Evolutionary conservation across 2,329 filamentous ascomycete genomes (phyloP).

Genomic region (Bipolaris sorokiniana): DNA sequence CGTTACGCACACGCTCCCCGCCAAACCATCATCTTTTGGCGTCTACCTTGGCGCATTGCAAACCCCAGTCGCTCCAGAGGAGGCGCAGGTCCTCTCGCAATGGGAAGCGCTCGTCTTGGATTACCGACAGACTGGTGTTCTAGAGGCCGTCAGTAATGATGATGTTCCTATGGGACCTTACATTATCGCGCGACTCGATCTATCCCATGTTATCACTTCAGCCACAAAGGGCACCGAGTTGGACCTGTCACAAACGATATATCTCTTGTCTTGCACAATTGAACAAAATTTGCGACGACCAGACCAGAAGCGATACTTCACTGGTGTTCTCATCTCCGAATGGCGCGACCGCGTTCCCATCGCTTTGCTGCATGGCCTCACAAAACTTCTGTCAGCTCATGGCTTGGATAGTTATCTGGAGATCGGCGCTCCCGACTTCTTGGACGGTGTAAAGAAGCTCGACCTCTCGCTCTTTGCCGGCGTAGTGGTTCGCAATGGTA

Average conservation of each 20-base stretch:
- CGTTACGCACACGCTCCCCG: conserved; percentile 24
- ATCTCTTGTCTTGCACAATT: conserved; percentile 35
- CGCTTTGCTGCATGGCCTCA: conserved; percentile 39
- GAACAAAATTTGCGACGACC: conserved; percentile 32
- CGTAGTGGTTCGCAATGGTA: conserved; percentile 44
- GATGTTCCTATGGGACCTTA: conserved; percentile 35
- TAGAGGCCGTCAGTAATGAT: conserved; percentile 39
- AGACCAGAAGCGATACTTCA: conserved; percentile 37
- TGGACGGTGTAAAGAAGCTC: conserved; percentile 35
- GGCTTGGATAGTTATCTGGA: conserved; percentile 46
- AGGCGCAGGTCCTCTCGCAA: conserved; percentile 35
- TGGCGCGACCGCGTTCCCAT: conserved; percentile 41
- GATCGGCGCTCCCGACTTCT: conserved; percentile 41
- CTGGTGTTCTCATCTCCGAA: conserved; percentile 42
- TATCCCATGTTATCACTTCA: conserved; percentile 34
- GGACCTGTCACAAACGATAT: conserved; percentile 34
- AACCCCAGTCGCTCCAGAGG: conserved; percentile 34
- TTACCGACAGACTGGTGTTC: conserved; percentile 35
- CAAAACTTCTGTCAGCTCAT: conserved; percentile 38
- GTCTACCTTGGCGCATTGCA: conserved; percentile 43
- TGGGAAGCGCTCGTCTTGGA: conserved; percentile 46
- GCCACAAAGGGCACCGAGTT: conserved; percentile 30
- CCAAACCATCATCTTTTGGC: conserved; percentile 45
- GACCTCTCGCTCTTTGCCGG: conserved; percentile 39
- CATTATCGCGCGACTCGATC: conserved; percentile 43